phyloP scores from a whole-genome alignment of 192 early-diverging fungal genomes.

The Coemansia sp. region DNA sequence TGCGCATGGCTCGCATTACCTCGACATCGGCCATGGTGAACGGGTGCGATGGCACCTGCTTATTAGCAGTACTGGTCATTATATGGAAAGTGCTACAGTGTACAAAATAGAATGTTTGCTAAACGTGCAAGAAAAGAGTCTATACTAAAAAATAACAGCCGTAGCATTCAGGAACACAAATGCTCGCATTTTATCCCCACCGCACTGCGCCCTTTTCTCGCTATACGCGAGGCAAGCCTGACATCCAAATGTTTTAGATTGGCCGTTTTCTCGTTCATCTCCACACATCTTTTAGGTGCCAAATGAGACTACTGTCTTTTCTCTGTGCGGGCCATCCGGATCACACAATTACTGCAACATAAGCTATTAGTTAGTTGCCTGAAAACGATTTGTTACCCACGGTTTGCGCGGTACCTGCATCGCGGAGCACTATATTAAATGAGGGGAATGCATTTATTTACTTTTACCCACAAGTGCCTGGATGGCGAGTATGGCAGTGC shows the following conservation, averaged over 20 bases:
- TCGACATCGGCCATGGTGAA: conserved; percentile 51
- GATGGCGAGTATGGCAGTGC: background rate
- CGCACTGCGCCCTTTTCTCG: background rate
- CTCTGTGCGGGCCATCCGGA: background rate
- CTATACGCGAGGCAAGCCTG: background rate
- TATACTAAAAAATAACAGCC: background rate
- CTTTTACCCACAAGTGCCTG: background rate
- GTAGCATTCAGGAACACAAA: background rate
- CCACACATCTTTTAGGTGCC: background rate
- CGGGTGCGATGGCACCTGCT: conserved; percentile 35
- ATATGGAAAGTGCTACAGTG: background rate
- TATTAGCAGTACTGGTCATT: conserved; percentile 19
- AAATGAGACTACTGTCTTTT: background rate
- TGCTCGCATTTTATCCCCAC: background rate
- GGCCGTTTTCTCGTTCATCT: background rate
- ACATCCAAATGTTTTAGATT: conserved; percentile 1
- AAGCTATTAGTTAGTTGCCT: background rate
- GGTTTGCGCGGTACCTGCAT: background rate
- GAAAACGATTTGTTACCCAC: background rate
- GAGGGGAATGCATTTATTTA: background rate
- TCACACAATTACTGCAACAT: conserved; percentile 5
- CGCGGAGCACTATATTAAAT: background rate
- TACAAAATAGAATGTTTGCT: background rate
- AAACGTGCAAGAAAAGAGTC: background rate
- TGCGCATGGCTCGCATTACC: conserved; percentile 53